Percentiles rank a stretch among this genome's conserved stretches.
Conservation (phyloP, 805 yeast genomes). For the Sugiyamaella americana region DNA sequence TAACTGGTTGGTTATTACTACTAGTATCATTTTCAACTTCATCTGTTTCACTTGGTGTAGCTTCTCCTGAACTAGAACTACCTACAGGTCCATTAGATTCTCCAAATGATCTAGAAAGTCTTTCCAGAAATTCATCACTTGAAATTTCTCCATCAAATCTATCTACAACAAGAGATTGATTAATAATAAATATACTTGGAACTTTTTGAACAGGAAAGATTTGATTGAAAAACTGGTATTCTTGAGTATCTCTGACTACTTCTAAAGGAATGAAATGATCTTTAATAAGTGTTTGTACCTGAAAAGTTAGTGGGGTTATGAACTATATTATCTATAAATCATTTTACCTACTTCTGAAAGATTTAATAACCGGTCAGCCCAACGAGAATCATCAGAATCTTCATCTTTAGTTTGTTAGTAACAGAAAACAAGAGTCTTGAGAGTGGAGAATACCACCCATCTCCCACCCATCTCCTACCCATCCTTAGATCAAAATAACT, state of each 20-base stretch:
- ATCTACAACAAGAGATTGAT: slow-evolving; percentile 42
- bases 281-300: too few species aligned
- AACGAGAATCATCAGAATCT: neutral
- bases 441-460: too few species aligned
- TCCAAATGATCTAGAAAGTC: neutral
- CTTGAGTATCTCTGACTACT: slow-evolving; percentile 37
- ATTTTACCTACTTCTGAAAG: too few species aligned
- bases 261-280: slow-evolving; percentile 36
- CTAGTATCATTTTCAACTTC: neutral
- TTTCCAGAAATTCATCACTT: slow-evolving; percentile 15
- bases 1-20: neutral
- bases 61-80: neutral
- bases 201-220: slow-evolving; percentile 46
- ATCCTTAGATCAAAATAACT: too few species aligned
- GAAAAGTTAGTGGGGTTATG: too few species aligned
- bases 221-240: slow-evolving; percentile 46
- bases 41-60: neutral
- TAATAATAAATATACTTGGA: slow-evolving; percentile 56
- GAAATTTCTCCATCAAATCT: slow-evolving; percentile 34
- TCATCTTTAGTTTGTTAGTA: too few species aligned
- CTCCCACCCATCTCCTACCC: too few species aligned
- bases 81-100: neutral
- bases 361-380: neutral
- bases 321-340: too few species aligned
- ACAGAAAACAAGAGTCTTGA: too few species aligned